Base-by-base conservation (phyloP, 768 basidiomycete species). In the Gloeopeniophorella convolvens region DNA sequence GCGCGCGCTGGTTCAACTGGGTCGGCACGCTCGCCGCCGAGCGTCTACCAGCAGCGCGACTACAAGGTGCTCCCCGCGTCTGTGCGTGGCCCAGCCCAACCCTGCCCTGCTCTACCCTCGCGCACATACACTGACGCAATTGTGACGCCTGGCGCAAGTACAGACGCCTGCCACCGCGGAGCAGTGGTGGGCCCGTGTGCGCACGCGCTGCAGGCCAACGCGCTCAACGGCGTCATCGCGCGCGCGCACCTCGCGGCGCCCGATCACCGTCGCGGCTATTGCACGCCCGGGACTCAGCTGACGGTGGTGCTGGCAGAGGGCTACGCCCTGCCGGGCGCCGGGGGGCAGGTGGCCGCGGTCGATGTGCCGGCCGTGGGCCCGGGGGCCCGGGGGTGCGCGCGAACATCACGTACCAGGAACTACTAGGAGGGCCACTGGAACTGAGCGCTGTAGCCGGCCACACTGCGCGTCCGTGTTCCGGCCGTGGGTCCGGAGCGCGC, bases 1-100 rank as follows among this genome's bases (percentile, higher is more conserved):
- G 84, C 5, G 84, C 81, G 26, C 76, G 84, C 10, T 84, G 83
- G 81, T 82, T 85, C 7, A 85, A 87, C 69, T 87, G 85, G 84
- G 68, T 84, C 0, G 80, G 83, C 58, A 76, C 69, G 0, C 78
- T 85, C 58, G 65, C 71, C 23, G 59, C 85, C 49, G 26, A 84
- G 82, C 60, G 84, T 78, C 63, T 86, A 84, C 60, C 83, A 85
- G 55, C 82, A 84, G 62, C 72, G 72, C 4, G 85, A 86, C 62
- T 88, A 86, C 65, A 85, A 79, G 55, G 65, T 85, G 45, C 33
- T 45, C 31, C 44, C 33, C n/a, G 6, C 44, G 20, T 23, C 30
- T 21, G 44, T 45, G 32, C 44, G 44, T n/a, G n/a, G n/a, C n/a
- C 44, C 32, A 9, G 15, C 41, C 8, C 43, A n/a, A n/a, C n/a